Percentiles rank a stretch among this genome's conserved stretches.
These are phyloP conservation scores for Solanum peruvianum DNA, from an alignment of 257 asterid species.

Conservation along the genomic window DNA sequence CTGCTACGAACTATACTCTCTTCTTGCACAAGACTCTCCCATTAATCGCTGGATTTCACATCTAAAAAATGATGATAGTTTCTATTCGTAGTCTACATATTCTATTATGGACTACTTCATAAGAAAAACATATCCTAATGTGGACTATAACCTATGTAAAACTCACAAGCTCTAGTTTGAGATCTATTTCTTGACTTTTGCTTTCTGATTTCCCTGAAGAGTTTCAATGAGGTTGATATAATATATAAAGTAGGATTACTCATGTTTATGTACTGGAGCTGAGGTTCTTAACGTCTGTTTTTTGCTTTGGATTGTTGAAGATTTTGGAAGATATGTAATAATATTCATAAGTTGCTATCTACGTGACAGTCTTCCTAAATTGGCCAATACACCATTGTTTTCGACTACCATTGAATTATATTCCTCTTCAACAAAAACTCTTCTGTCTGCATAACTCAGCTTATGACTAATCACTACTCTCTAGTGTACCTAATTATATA, in stretches of 20 bases:
- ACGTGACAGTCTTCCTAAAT: not conserved
- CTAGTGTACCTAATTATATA: not conserved
- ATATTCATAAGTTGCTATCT: not conserved
- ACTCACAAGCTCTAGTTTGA: not conserved
- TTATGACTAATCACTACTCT: not conserved
- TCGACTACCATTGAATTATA: not conserved
- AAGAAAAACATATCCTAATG: not conserved
- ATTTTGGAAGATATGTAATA: not conserved
- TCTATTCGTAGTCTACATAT: not conserved
- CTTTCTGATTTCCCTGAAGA: not conserved
- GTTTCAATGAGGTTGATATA: not conserved
- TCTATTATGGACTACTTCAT: not conserved
- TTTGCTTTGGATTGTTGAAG: not conserved
- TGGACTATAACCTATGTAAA: not conserved
- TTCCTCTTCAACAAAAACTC: not conserved
- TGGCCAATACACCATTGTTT: not conserved
- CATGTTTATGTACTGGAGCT: not conserved
- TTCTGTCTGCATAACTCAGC: not conserved
- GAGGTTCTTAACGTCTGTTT: not conserved
- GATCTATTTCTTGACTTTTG: not conserved
- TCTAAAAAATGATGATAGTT: not conserved
- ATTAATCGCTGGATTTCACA: not conserved
- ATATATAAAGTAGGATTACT: not conserved
- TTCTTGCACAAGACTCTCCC: not conserved
- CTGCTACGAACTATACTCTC: not conserved